Evolutionary conservation across 306 rosid species (phyloP), one percentile per base, ranked within the genome.

Genomic region (Prosopis cineraria): DNA sequence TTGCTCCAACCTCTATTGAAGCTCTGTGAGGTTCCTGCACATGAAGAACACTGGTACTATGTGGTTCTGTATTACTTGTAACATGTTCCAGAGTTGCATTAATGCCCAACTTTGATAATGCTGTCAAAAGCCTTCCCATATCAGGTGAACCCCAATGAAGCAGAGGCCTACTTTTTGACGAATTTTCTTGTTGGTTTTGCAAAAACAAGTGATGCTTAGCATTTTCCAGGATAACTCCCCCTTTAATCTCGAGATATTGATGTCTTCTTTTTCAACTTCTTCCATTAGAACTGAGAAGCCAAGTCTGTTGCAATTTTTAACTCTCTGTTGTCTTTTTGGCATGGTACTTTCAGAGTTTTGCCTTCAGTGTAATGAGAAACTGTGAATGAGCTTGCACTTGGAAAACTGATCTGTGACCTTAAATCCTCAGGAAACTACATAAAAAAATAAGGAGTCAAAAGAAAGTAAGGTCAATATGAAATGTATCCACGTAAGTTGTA

Each of bases 281-380:
- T 88, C 91, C 93, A 89, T 22, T 78, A 78, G 81, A 94, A 89
- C 41, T 84, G 86, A 68, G 91, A 72, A 77, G 89, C 92, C 87
- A 88, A 83, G 78, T 90, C 93, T 20, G 83, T 64, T 5, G 90
- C 73, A 19, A 94, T 85, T 75, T 88, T 89, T 22, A 90, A 30
- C 78, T 83, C 88, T 40, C 78, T 48, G 78, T 68, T 79, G 37
- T 85, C 85, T 77, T 88, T 88, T 81, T 50, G 70, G 55, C 84
- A 80, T 41, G 95, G 73, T 75, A 89, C 74, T 50, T 33, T 47
- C 64, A 87, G 52, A 6, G 89, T 84, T 80, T 87, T 82, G 37
- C 85, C 85, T 82, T 88, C 89, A 2, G 88, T 12, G 81, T 92
- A 94, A 73, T 85, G 80, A n/a, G 79, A 52, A 75, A 88, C 76